A percentile compares a stretch with the other conserved stretches of the same genome.
Conservation (phyloP, 2,329 filamentous ascomycete genomes). For the Phyllachora maydis region DNA sequence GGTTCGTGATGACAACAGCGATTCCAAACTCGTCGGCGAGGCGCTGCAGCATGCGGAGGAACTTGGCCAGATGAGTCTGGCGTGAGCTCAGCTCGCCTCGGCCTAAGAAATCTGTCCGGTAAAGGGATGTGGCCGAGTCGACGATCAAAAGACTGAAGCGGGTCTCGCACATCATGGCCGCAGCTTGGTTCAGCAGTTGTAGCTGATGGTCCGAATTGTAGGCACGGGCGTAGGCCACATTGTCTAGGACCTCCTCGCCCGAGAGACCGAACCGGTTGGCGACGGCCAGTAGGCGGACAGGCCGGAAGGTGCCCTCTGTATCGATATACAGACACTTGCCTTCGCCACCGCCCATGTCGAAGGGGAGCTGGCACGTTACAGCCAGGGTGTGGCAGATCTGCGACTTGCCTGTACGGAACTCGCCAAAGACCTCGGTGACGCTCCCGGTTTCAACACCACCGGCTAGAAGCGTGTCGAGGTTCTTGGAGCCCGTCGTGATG, state of each 20-base stretch:
- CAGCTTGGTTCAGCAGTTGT: constrained; percentile 81
- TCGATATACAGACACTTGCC: constrained; percentile 98
- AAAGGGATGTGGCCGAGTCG: constrained; percentile 86
- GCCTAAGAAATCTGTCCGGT: constrained; percentile 92
- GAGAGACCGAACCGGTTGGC: constrained; percentile 88
- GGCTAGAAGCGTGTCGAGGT: constrained; percentile 82
- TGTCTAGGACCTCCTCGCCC: constrained; percentile 93
- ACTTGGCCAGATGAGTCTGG: constrained; percentile 75
- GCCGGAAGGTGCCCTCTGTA: constrained; percentile 91
- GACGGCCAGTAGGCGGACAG: constrained; percentile 74
- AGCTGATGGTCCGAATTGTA: constrained; percentile 98
- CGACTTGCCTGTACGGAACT: constrained; percentile 95
- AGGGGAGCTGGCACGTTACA: constrained; percentile 90
- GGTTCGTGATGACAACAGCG: constrained; percentile 95
- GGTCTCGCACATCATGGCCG: constrained; percentile 98
- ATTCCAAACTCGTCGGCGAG: constrained; percentile 78
- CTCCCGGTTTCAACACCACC: constrained; percentile 94
- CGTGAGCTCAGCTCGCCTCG: constrained; percentile 88
- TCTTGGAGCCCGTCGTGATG: constrained; percentile 94
- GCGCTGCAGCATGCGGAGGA: constrained; percentile 67
- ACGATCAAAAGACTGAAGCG: constrained; percentile 90
- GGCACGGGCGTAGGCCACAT: constrained; percentile 90
- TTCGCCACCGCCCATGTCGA: constrained; percentile 97
- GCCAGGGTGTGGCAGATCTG: constrained; percentile 98
- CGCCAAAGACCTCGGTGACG: constrained; percentile 94